Evolutionary conservation across 768 basidiomycete genomes (phyloP), one percentile per base, ranked within the genome.

Genomic region (Erythrobasidium yunnanense): DNA sequence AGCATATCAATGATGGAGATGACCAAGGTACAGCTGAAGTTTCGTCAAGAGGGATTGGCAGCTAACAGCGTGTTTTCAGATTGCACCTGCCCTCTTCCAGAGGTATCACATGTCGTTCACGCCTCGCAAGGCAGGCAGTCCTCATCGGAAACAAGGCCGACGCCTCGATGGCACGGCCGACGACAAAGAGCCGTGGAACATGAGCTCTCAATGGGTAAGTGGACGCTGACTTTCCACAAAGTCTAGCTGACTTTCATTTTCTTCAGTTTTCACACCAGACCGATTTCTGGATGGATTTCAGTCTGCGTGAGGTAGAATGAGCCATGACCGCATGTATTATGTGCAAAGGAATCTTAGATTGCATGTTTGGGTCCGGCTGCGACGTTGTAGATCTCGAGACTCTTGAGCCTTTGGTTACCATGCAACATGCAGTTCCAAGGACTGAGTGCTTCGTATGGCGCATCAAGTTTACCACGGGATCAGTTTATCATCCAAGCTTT

Each of bases 1-100:
- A 65, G 67, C 51, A 58, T 70, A 32, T 66, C 68, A 11, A 54
- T 70, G 15, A 56, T 70, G 68, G 69, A 70, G 52, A 50, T 70
- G 46, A 55, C 53, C 35, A 66, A 66, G 18, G 47, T 55, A n/a
- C n/a, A n/a, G n/a, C n/a, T n/a, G n/a, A n/a, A n/a, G n/a, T n/a
- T n/a, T n/a, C n/a, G n/a, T n/a, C n/a, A n/a, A n/a, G n/a, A n/a
- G n/a, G n/a, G n/a, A n/a, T n/a, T n/a, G n/a, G n/a, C n/a, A n/a
- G n/a, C n/a, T n/a, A n/a, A n/a, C n/a, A n/a, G n/a, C n/a, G n/a
- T n/a, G n/a, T n/a, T n/a, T n/a, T n/a, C n/a, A n/a, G n/a, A n/a
- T n/a, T 38, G 65, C 53, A 4, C 65, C 65, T 0, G 47, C 53
- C 23, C 33, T 66, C 30, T 35, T 66, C 27, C 35, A 56, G 34